Evolutionary conservation across 495 filamentous ascomycete genomes (phyloP), one percentile per base, ranked within the genome.

Genomic region (Penicillium diatomitis): DNA sequence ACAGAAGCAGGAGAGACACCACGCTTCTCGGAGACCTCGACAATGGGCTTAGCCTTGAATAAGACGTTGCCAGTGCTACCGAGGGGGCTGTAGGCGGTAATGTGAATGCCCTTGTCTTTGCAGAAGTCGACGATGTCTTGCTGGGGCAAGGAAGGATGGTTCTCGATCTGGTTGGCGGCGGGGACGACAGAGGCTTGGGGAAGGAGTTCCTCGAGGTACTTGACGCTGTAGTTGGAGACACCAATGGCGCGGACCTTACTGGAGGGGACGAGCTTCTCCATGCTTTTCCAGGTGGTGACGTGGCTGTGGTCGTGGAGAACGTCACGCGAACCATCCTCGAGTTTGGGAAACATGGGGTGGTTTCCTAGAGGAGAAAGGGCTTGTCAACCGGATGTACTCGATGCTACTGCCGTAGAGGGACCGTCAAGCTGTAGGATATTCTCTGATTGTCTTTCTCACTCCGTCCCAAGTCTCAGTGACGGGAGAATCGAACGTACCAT

Each of bases 101-200:
- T 65, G 56, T 85, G 81, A 47, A 89, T 88, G 33, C 84, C 84
- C 69, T 85, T 85, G 47, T 73, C 68, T 41, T 74, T 78, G 71
- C 84, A 88, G 51, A 83, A 77, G 60, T 89, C 85, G 34, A 88
- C 82, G 56, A 90, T 84, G 57, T 92, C 87, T 65, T 90, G 83
- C 71, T 92, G 87, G 1, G 88, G 87, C n/a, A 92, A 78, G 28
- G 63, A 57, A 6, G 72, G 72, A 71, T 90, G 86, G 70, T 90
- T 90, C 71, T 95, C 89, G 60, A 94, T 89, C 78, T 94, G 88
- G 71, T 94, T 92, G 52, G 82, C 85, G n/a, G 88, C 87, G 8
- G 89, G 89, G 1, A 83, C 63, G 37, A 90, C 68, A 32, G 67
- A 76, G 44, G 78, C 79, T 43, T 84, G 69, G 4, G 79, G 72